These are phyloP conservation scores for Trametes versicolor DNA, from an alignment of 1,284 basidiomycete genomes.

Conservation along the genomic window DNA sequence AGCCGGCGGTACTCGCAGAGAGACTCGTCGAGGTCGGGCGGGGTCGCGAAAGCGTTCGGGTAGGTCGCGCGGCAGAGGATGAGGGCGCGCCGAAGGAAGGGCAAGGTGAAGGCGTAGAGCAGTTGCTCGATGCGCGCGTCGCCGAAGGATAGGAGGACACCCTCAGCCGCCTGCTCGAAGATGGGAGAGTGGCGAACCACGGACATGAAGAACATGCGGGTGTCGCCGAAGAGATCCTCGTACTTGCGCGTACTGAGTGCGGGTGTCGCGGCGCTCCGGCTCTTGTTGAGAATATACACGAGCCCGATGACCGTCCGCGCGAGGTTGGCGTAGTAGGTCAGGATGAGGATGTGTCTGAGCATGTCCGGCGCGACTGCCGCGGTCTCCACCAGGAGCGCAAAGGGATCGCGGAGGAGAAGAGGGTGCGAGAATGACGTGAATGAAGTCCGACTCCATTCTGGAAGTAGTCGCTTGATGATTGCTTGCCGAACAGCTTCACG, in stretches of 20 bases:
- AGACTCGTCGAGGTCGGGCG: slow-evolving; percentile 44
- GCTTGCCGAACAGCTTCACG: slow-evolving; percentile 81
- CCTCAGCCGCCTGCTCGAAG: slow-evolving; percentile 81
- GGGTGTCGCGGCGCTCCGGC: slow-evolving; percentile 60
- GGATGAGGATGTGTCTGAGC: slow-evolving; percentile 83
- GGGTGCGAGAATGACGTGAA: slow-evolving; percentile 81
- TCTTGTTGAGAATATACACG: slow-evolving; percentile 81
- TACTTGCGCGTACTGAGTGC: slow-evolving; percentile 57
- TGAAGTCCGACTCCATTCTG: slow-evolving; percentile 89
- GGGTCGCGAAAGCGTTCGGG: slow-evolving; percentile 66
- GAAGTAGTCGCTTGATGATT: slow-evolving; percentile 87
- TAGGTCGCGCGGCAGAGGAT: slow-evolving; percentile 86
- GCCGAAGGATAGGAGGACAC: slow-evolving; percentile 81
- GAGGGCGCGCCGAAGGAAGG: slow-evolving; percentile 92
- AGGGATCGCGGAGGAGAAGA: slow-evolving; percentile 86
- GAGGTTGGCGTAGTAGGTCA: slow-evolving; percentile 90
- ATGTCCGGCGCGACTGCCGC: slow-evolving; percentile 91
- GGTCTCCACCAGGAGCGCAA: slow-evolving; percentile 88
- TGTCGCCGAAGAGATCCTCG: slow-evolving; percentile 77
- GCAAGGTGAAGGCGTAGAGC: slow-evolving; percentile 90
- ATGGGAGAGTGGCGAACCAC: slow-evolving; percentile 83
- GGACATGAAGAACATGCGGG: slow-evolving; percentile 87
- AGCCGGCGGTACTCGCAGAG: slow-evolving; percentile 83
- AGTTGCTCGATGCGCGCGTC: slow-evolving; percentile 87
- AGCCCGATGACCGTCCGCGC: slow-evolving; percentile 87